These are phyloP conservation scores for Pseudozyma pruni DNA, from an alignment of 1,284 basidiomycete species.

Conservation along the genomic window DNA sequence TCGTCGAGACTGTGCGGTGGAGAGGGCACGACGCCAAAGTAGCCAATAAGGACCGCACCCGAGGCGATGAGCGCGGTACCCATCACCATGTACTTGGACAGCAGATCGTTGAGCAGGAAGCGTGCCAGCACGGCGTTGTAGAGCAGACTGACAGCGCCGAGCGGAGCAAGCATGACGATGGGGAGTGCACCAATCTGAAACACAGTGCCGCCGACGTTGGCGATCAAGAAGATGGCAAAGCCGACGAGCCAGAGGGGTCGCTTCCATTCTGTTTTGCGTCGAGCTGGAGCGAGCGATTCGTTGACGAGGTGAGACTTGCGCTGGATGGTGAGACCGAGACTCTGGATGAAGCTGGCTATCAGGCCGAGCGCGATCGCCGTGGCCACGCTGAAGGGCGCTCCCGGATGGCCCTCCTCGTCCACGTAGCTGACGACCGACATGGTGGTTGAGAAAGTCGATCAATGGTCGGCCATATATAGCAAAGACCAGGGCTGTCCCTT, in stretches of 20 bases:
- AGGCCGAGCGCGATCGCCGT: slow-evolving; percentile 75
- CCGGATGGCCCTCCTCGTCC: slow-evolving; percentile 7
- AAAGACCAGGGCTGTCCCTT: slow-evolving; percentile 8
- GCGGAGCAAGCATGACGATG: slow-evolving; percentile 71
- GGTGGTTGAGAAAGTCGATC: background rate
- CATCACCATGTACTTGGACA: slow-evolving; percentile 83
- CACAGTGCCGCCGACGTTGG: slow-evolving; percentile 89
- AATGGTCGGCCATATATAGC: slow-evolving; percentile 2
- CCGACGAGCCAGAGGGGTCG: slow-evolving; percentile 71
- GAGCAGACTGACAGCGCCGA: slow-evolving; percentile 88
- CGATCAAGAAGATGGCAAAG: slow-evolving; percentile 75
- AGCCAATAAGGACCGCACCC: slow-evolving; percentile 87
- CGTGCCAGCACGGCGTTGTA: slow-evolving; percentile 95
- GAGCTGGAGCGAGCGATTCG: slow-evolving; percentile 75
- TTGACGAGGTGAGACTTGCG: slow-evolving; percentile 92
- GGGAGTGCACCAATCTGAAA: slow-evolving; percentile 90
- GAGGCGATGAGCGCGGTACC: slow-evolving; percentile 88
- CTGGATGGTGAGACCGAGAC: slow-evolving; percentile 88
- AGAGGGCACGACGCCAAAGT: slow-evolving; percentile 93
- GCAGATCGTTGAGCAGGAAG: slow-evolving; percentile 84
- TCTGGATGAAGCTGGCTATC: slow-evolving; percentile 87
- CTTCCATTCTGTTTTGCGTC: slow-evolving; percentile 55
- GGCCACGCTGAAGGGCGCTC: slow-evolving; percentile 49
- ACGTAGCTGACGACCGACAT: slow-evolving; percentile 10
- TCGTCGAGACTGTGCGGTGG: slow-evolving; percentile 88